Conservation (phyloP, 2,329 filamentous ascomycete genomes). For the Fusarium denticulatum region DNA sequence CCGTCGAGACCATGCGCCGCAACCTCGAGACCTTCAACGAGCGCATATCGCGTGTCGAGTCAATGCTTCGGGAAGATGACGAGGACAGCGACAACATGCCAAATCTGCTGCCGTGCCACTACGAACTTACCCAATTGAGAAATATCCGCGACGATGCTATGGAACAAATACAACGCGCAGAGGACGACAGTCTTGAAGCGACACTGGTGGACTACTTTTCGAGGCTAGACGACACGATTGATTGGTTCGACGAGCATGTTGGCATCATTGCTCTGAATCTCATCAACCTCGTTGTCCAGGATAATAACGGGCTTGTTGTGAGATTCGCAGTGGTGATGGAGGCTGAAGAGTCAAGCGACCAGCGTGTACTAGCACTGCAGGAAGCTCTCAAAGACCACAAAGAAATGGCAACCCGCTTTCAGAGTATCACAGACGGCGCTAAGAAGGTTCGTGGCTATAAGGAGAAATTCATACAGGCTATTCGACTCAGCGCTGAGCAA, state of each 20-base stretch:
- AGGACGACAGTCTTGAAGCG: constrained; percentile 77
- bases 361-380: constrained; percentile 88
- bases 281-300: constrained; percentile 84
- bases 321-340: constrained; percentile 91
- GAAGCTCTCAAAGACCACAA: constrained; percentile 96
- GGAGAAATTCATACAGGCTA: constrained; percentile 88
- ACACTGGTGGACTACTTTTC: constrained; percentile 93
- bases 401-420: constrained; percentile 91
- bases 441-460: constrained; percentile 96
- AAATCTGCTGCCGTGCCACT: constrained; percentile 88
- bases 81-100: constrained; percentile 88
- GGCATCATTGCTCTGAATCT: constrained; percentile 89
- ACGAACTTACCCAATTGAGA: constrained; percentile 87
- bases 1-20: constrained; percentile 90
- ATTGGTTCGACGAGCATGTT: constrained; percentile 96
- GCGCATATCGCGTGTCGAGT: constrained; percentile 78
- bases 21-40: constrained; percentile 89
- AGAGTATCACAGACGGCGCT: constrained; percentile 92
- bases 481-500: constrained; percentile 75
- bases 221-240: constrained; percentile 84
- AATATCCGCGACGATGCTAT: constrained; percentile 97
- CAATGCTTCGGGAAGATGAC: constrained; percentile 84
- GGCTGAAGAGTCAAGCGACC: constrained; percentile 96
- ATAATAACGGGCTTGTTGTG: constrained; percentile 90
- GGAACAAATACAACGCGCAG: constrained; percentile 87